Evolutionary conservation across 495 filamentous ascomycete genomes (phyloP).

Genomic region (Cercophora sp.): DNA sequence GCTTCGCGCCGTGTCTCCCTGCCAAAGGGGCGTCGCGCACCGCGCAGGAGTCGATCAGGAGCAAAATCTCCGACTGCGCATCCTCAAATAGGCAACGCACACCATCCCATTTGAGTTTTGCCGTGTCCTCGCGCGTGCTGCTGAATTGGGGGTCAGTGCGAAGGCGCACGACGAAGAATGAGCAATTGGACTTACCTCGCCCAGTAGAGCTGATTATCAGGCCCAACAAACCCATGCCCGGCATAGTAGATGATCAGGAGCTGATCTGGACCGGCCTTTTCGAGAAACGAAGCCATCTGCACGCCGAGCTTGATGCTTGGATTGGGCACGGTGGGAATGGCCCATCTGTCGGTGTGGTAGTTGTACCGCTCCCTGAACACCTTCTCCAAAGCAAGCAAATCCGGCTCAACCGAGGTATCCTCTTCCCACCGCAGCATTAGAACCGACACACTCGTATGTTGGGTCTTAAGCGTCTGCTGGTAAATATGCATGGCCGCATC

Average conservation of each 20-base stretch:
- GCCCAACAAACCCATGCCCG: constrained; percentile 47
- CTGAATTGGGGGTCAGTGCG: constrained; percentile 25
- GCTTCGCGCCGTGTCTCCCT: constrained; percentile 48
- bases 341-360: constrained; percentile 49
- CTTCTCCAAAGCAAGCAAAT: constrained; percentile 44
- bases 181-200: constrained; percentile 42
- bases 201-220: constrained; percentile 53
- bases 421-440: constrained; percentile 55
- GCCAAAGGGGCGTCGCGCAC: constrained; percentile 38
- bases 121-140: constrained; percentile 37
- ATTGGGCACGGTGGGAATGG: constrained; percentile 48
- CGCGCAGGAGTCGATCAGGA: constrained; percentile 46
- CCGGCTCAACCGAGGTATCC: constrained; percentile 45
- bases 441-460: constrained; percentile 49
- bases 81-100: constrained; percentile 49
- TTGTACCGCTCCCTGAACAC: constrained; percentile 51
- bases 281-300: constrained; percentile 46
- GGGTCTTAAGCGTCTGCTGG: constrained; percentile 47
- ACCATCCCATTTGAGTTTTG: constrained; percentile 46
- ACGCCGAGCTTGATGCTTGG: constrained; percentile 51
- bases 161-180: neutral
- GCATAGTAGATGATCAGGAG: constrained; percentile 56
- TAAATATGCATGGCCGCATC: constrained; percentile 55
- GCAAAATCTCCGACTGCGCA: constrained; percentile 45
- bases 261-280: constrained; percentile 49